Percentiles rank a stretch among this genome's conserved stretches.
Evolutionary conservation across 2,329 filamentous ascomycete species (phyloP).

Genomic region (Fusarium poae): DNA sequence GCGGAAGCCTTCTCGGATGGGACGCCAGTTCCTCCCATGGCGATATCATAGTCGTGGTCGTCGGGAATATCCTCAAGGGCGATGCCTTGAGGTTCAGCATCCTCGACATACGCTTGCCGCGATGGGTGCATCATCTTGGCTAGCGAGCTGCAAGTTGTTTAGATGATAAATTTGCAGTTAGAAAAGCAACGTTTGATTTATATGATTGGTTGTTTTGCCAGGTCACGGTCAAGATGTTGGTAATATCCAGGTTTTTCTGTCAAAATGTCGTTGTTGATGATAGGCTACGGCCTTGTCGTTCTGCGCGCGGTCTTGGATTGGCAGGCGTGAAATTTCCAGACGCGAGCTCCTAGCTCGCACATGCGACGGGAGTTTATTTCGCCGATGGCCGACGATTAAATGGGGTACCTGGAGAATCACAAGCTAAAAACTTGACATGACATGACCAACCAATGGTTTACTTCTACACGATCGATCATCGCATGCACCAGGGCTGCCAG

Average conservation of each 20-base stretch:
- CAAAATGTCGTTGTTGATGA: constrained; percentile 9
- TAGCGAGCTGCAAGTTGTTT: neutral
- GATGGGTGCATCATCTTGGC: constrained; percentile 82
- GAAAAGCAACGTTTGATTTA: neutral
- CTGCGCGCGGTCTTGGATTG: constrained; percentile 35
- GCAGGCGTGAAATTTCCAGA: constrained; percentile 45
- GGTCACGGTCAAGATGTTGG: neutral
- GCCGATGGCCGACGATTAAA: constrained; percentile 37
- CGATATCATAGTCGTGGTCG: constrained; percentile 89
- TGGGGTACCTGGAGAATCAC: constrained; percentile 14
- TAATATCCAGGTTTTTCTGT: neutral
- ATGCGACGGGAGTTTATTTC: constrained; percentile 47
- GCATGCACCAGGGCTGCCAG: constrained; percentile 42
- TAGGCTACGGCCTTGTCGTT: constrained; percentile 25
- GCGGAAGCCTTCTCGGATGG: constrained; percentile 86
- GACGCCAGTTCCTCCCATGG: constrained; percentile 72
- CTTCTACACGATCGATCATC: constrained; percentile 37
- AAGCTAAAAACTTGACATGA: constrained; percentile 21
- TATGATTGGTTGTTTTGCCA: neutral
- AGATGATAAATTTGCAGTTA: neutral
- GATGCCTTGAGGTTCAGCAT: constrained; percentile 70
- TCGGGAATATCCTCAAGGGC: constrained; percentile 66
- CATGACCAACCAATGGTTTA: constrained; percentile 27
- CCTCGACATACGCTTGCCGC: constrained; percentile 94
- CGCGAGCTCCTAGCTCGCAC: constrained; percentile 26